Conservation (phyloP, 2,329 filamentous ascomycete species). For the Cordyceps cateniannulata region DNA sequence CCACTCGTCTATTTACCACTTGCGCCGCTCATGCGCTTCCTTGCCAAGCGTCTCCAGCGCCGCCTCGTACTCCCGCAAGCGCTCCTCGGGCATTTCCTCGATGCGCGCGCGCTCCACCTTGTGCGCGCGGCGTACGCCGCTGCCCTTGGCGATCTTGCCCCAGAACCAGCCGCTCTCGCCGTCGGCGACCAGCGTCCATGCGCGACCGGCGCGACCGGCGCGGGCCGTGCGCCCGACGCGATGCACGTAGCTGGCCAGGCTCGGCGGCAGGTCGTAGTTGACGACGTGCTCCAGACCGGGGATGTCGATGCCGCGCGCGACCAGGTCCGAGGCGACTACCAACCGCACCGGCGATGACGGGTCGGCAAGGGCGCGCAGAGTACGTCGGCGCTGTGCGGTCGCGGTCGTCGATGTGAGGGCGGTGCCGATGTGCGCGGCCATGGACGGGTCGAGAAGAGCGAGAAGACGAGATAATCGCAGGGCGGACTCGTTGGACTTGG, state of each 20-base stretch:
- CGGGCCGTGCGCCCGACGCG: constrained; percentile 86
- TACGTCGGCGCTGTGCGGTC: constrained; percentile 62
- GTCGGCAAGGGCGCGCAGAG: constrained; percentile 60
- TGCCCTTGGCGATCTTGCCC: constrained; percentile 64
- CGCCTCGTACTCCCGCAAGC: constrained; percentile 41
- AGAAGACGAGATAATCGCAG: constrained; percentile 81
- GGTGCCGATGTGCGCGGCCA: constrained; percentile 55
- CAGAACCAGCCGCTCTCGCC: constrained; percentile 89
- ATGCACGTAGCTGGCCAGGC: constrained; percentile 79
- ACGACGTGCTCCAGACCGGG: constrained; percentile 74
- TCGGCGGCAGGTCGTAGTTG: constrained; percentile 87
- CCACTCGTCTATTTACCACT: constrained; percentile 16
- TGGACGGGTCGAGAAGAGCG: constrained; percentile 53
- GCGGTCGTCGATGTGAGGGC: constrained; percentile 67
- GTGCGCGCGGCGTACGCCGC: constrained; percentile 37
- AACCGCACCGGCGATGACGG: constrained; percentile 62
- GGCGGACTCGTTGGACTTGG: constrained; percentile 82
- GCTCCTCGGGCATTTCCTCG: constrained; percentile 40
- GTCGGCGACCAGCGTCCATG: constrained; percentile 82
- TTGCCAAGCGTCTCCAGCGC: constrained; percentile 57
- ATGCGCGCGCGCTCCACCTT: constrained; percentile 44
- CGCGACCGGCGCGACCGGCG: constrained; percentile 66
- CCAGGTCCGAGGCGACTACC: constrained; percentile 87
- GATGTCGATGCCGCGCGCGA: constrained; percentile 83
- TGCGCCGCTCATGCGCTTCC: constrained; percentile 41